A percentile compares a stretch with the other conserved stretches of the same genome.
phyloP scores from a whole-genome alignment of 179 eudicot species.

The Actinidia chinensis region DNA sequence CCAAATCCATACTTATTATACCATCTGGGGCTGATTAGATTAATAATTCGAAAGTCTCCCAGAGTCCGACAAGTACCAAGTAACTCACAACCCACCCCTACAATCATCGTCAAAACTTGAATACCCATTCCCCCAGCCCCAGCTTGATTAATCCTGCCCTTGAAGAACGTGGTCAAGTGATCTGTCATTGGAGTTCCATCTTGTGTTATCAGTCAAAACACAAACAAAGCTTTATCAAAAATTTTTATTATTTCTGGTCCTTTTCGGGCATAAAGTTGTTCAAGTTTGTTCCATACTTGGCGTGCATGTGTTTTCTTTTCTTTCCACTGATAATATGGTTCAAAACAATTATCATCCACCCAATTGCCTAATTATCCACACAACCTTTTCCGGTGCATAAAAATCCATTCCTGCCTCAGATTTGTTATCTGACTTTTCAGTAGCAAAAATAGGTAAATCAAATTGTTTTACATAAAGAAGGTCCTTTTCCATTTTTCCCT shows the following conservation, averaged over 20 bases:
- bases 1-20: conserved; percentile 14
- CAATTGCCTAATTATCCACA: conserved; percentile 22
- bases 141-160: background rate
- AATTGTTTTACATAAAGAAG: conserved; percentile 13
- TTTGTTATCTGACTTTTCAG: conserved; percentile 10
- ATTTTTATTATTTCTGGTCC: conserved; percentile 26
- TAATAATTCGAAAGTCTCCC: conserved; percentile 27
- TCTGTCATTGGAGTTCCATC: conserved; percentile 12
- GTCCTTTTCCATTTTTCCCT: conserved; percentile 7
- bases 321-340: conserved; percentile 28
- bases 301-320: conserved; percentile 18
- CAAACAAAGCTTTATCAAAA: conserved; percentile 19
- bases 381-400: conserved; percentile 15
- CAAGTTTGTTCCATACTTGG: conserved; percentile 20
- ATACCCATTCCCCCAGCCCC: background rate
- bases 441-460: background rate
- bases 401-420: conserved; percentile 12
- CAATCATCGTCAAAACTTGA: conserved; percentile 18
- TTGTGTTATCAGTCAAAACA: conserved; percentile 17
- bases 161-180: background rate
- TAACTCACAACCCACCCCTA: background rate
- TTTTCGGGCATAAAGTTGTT: conserved; percentile 28
- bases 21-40: conserved; percentile 26
- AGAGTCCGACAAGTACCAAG: conserved; percentile 19
- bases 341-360: conserved; percentile 29